Conservation (phyloP, 768 basidiomycete species). For the Sarcodon sp. region DNA sequence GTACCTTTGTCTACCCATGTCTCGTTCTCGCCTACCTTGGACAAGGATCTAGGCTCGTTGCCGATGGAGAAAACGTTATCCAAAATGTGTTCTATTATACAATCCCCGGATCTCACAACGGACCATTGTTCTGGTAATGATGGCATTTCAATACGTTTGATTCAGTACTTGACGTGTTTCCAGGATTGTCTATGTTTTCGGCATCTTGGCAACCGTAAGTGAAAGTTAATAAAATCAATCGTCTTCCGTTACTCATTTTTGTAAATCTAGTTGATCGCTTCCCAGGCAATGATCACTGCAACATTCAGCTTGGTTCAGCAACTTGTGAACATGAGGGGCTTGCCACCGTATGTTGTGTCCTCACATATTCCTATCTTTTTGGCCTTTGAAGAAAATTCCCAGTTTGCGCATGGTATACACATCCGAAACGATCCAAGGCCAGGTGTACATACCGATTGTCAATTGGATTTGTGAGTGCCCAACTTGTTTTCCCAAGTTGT, state of each 20-base stretch:
- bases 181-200: slow-evolving; percentile 52
- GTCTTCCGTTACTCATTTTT: background rate
- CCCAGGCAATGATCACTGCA: slow-evolving; percentile 60
- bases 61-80: slow-evolving; percentile 33
- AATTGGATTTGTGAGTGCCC: slow-evolving; percentile 36
- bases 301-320: slow-evolving; percentile 54
- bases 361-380: background rate
- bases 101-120: slow-evolving; percentile 44
- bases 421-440: slow-evolving; percentile 37
- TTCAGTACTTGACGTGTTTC: background rate
- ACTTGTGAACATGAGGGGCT: slow-evolving; percentile 45
- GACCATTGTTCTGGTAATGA: slow-evolving; percentile 45
- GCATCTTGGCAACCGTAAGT: slow-evolving; percentile 48
- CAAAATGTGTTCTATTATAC: slow-evolving; percentile 48
- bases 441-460: slow-evolving; percentile 51
- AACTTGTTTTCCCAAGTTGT: background rate
- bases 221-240: background rate
- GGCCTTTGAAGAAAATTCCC: background rate
- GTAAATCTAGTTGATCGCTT: slow-evolving; percentile 35
- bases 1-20: slow-evolving; percentile 40
- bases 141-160: background rate
- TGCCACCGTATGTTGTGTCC: slow-evolving; percentile 27
- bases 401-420: slow-evolving; percentile 45
- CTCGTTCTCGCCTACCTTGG: slow-evolving; percentile 58
- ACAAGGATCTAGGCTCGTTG: slow-evolving; percentile 51